Conservation (phyloP, 192 early-diverging fungal genomes). For the Umbelopsis sp. region DNA sequence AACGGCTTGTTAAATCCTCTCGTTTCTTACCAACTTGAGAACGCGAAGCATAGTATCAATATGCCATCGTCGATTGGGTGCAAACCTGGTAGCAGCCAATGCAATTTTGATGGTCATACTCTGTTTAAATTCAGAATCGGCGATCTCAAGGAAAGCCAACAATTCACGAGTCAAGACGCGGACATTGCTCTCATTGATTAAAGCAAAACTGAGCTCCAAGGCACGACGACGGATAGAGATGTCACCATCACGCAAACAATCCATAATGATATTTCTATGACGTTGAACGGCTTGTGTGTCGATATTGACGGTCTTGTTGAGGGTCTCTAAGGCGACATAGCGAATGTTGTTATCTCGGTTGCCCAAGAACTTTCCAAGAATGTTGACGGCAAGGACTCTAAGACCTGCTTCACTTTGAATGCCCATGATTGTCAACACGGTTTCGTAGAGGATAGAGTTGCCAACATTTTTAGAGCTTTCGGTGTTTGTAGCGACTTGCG, state of each 20-base stretch:
- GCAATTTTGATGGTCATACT: constrained; percentile 91
- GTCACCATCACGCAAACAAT: constrained; percentile 94
- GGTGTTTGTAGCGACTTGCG: constrained; percentile 95
- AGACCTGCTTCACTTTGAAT: constrained; percentile 89
- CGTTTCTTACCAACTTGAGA: constrained; percentile 53
- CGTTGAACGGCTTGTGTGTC: constrained; percentile 96
- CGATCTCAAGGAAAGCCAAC: constrained; percentile 88
- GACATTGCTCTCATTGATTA: constrained; percentile 93
- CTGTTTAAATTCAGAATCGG: constrained; percentile 87
- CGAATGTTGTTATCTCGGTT: constrained; percentile 98
- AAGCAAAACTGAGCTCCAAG: constrained; percentile 92
- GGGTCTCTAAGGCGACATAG: constrained; percentile 97
- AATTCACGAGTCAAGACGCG: constrained; percentile 92
- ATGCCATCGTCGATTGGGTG: constrained; percentile 96
- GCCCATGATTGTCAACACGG: constrained; percentile 95
- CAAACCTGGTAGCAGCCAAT: constrained; percentile 88
- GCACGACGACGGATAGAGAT: constrained; percentile 96
- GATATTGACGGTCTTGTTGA: constrained; percentile 85
- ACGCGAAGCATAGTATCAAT: constrained; percentile 94
- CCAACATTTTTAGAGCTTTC: constrained; percentile 96
- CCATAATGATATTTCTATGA: constrained; percentile 94
- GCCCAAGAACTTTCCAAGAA: constrained; percentile 93
- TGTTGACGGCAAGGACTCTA: constrained; percentile 95
- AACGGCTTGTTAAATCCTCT: background rate
- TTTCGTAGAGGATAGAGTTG: constrained; percentile 97